Conservation (phyloP, 805 yeast genomes). For the Candida xiaguanensis region DNA sequence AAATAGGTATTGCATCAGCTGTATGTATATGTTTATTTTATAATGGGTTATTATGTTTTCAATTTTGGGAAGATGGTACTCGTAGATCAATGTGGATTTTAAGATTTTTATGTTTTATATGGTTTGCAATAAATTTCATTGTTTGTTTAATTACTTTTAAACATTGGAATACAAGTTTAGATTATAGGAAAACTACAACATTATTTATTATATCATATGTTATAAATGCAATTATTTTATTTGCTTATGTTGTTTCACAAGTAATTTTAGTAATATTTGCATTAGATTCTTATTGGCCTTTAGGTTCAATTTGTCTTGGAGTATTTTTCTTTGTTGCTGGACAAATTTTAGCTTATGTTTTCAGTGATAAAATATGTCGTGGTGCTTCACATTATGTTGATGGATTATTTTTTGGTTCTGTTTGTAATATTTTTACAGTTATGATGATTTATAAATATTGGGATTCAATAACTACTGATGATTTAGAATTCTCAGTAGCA, state of each 20-base stretch:
- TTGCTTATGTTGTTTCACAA: slow-evolving; percentile 64
- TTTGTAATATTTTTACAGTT: slow-evolving; percentile 73
- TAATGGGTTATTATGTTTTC: slow-evolving; percentile 80
- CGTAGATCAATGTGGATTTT: slow-evolving; percentile 54
- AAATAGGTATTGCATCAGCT: slow-evolving; percentile 69
- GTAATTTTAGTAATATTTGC: slow-evolving; percentile 62
- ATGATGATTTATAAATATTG: slow-evolving; percentile 97
- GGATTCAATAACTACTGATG: slow-evolving; percentile 95
- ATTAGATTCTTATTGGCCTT: slow-evolving; percentile 79
- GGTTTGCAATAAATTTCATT: slow-evolving; percentile 65
- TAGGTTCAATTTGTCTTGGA: slow-evolving; percentile 77
- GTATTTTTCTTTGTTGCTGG: slow-evolving; percentile 74
- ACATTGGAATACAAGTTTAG: slow-evolving; percentile 49
- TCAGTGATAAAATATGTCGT: slow-evolving; percentile 63
- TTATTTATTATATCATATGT: slow-evolving; percentile 70
- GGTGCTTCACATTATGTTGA: slow-evolving; percentile 82
- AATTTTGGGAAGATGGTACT: slow-evolving; percentile 95
- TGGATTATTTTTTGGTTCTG: slow-evolving; percentile 80
- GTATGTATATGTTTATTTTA: slow-evolving; percentile 65
- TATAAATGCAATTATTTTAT: slow-evolving; percentile 63
- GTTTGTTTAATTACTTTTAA: slow-evolving; percentile 72
- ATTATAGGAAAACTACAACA: slow-evolving; percentile 54
- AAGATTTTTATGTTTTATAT: slow-evolving; percentile 47
- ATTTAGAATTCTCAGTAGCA: slow-evolving; percentile 82
- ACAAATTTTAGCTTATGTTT: slow-evolving; percentile 70